Evolutionary conservation across 1,284 basidiomycete species (phyloP), one percentile per base, ranked within the genome.

Genomic region (Phellinidium pouzarii): DNA sequence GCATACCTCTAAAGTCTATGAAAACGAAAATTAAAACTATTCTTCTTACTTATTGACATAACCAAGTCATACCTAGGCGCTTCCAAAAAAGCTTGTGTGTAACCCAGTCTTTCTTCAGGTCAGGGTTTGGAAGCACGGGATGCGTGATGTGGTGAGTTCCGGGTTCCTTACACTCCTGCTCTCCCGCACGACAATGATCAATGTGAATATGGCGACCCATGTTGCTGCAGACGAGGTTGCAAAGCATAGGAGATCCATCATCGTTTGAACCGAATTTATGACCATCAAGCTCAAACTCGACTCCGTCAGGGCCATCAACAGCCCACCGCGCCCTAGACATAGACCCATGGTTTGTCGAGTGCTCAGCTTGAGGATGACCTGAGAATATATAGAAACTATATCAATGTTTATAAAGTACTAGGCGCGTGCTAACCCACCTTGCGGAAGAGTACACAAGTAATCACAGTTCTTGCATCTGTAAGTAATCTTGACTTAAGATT

Each of bases 181-280:
- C 59, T 19, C 63, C 59, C 0, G 73, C 65, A 0, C 77, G 72
- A 60, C 82, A 84, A 55, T 74, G 77, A 57, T 78, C 79, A 27
- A 84, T 65, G 58, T 84, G 82, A 0, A 68, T 65, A 49, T 84
- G 81, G 22, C 71, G 59, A 1, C 79, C 79, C 64, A 82, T 69
- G 6, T 73, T 66, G 1, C 71, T 68, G 55, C 82, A 84, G 19
- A 80, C 61, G 12, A 82, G 66, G 45, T 73, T 79, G 60, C 81
- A 84, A 65, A 84, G 70, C 76, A 82, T 80, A 0, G 81, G 82
- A 1, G 78, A 79, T 8, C 82, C 80, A 44, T 78, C 75, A 49
- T 82, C 79, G 17, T 73, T 71, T 0, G 75, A 60, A 1, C 71
- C 76, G 59, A 79, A 84, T 50, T 72, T 77, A 46, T 72, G 71